Base-by-base conservation (phyloP, 768 basidiomycete species). In the Termitomyces sp. region DNA sequence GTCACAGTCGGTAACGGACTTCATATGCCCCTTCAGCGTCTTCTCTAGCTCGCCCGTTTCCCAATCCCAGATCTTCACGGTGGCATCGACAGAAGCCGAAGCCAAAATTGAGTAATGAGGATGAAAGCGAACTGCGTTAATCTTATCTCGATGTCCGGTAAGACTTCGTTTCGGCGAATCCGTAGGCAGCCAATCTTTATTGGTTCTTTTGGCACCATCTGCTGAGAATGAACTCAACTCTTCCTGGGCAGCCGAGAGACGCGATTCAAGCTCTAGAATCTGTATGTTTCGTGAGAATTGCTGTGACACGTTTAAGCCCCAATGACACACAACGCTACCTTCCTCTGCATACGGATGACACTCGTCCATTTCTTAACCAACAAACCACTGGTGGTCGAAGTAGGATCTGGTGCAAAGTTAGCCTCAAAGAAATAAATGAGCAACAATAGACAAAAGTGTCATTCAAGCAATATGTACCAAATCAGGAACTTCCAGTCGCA, bases 281-380 rank as follows among this genome's bases (percentile, higher is more conserved):
- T 86, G 64, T 13, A 20, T 23, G 40, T 40, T 16, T 18, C 38
- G 6, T 51, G 16, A 47, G 16, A 36, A 53, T 23, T 14, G 18
- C 18, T 8, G 43, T 12, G 46, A 50, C 3, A 43, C 12, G 28
- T 44, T 44, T n/a, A 14, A 55, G 47, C 20, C 35, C 30, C 30
- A 32, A 12, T 30, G 41, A 46, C 10, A 43, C 28, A 28, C 44
- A 36, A 48, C 28, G 14, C 30, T 61, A 86, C 88, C 82, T 91
- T 91, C 78, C 90, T 89, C 77, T 91, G 89, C 69, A 91, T 67
- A 57, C 90, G 78, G 50, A 91, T 90, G 26, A 91, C 87, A 66
- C 85, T 86, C 49, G 87, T 90, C 89, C 89, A 91, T 70, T 91
- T 91, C 82, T 90, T 90, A 71, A 87, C 88, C 56, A 91, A 72